Evolutionary conservation across 371 early-diverging fungal species (phyloP), one percentile per base, ranked within the genome.

Genomic region (Mucor circinelloides): DNA sequence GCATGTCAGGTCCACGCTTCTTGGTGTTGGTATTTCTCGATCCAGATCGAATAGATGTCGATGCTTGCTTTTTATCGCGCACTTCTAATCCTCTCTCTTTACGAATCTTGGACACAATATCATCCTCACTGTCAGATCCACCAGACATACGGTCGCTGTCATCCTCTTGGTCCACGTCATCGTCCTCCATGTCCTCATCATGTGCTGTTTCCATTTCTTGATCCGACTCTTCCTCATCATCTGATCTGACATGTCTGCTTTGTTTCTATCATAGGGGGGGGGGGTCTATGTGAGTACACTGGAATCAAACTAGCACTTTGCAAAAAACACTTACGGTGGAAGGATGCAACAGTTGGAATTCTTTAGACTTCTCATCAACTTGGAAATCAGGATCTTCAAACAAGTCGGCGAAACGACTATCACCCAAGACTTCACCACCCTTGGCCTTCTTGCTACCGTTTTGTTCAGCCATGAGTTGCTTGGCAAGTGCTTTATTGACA

Each of bases 321-420:
- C 17, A 61, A 42, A 32, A 17, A 15, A 15, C 9, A 71, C 75
- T 73, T 73, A 75, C 80, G 58, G 68, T 72, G 10, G 79, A 74
- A 30, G 97, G 94, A 84, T 96, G 93, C 67, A 94, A 89, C 73
- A 95, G 74, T 80, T 90, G 90, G 80, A 87, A 97, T 78, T 96
- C 98, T 64, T 85, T 85, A 5, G 88, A 87, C n/a, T 79, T 83
- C 67, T 92, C 91, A 76, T 98, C 97, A 55, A 98, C 93, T 75
- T 96, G 88, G 83, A 92, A 98, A 38, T 97, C 98, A 34, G 91
- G 91, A 85, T 99, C 91, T 63, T 85, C 87, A 81, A 99, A 99
- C 84, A 98, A 67, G 56, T 85, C 91, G 63, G 81, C 82, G 85
- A 99, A 98, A 76, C 99, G 95, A 63, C 73, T 77, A 79, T 98